These are phyloP conservation scores for Forsythia viridissima DNA, from an alignment of 257 asterid species.

Conservation along the genomic window DNA sequence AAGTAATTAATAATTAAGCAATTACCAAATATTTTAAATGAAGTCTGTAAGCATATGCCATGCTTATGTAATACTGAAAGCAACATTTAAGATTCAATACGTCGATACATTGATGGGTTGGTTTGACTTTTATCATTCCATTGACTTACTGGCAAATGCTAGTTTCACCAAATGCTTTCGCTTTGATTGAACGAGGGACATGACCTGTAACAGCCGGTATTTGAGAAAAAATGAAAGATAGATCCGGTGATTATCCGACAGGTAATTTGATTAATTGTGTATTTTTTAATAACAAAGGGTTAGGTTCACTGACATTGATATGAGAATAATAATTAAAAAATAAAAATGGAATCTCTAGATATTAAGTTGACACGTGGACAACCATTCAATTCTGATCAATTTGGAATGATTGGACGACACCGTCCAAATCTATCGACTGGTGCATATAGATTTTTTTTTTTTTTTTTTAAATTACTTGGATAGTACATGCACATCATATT, in stretches of 20 bases:
- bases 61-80: slow-evolving; percentile 16
- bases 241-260: neutral
- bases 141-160: neutral
- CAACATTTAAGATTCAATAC: slow-evolving; percentile 20
- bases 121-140: neutral
- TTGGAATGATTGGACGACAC: too few relatives aligned
- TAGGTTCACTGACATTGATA: neutral
- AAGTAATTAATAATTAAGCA: neutral
- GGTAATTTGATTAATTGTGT: neutral
- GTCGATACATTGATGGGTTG: neutral
- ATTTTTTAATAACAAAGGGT: neutral
- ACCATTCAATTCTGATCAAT: too few relatives aligned
- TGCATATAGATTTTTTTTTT: too few relatives aligned
- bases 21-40: slow-evolving; percentile 1
- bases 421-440: too few relatives aligned
- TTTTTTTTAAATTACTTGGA: too few relatives aligned
- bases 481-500: too few relatives aligned
- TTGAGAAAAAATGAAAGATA: neutral
- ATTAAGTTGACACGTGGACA: neutral
- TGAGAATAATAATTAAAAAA: neutral
- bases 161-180: neutral
- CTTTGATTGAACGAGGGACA: neutral
- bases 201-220: slow-evolving; percentile 6
- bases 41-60: neutral
- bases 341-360: neutral